Conservation (phyloP, 2,329 filamentous ascomycete species). For the Stagonosporopsis cucurbitacearum region DNA sequence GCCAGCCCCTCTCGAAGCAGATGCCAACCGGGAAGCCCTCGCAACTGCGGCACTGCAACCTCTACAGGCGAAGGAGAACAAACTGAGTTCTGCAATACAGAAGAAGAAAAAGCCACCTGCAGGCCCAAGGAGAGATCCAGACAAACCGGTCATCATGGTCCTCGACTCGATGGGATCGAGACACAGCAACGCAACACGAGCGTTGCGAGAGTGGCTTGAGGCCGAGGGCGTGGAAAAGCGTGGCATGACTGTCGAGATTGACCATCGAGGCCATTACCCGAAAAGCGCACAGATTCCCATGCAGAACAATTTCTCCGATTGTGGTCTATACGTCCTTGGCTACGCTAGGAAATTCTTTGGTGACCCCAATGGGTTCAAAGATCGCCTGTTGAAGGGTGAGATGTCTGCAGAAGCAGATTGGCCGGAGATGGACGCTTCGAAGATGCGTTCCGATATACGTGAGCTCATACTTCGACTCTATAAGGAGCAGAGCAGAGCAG, state of each 20-base stretch:
- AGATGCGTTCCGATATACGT: slow-evolving; percentile 71
- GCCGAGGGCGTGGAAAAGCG: slow-evolving; percentile 73
- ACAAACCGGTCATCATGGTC: slow-evolving; percentile 74
- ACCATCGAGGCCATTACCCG: slow-evolving; percentile 68
- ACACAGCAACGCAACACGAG: slow-evolving; percentile 64
- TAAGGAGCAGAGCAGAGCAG: slow-evolving; percentile 49
- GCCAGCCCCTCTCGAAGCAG: not conserved
- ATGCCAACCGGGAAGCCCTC: not conserved
- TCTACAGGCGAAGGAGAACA: not conserved
- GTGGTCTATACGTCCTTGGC: slow-evolving; percentile 83
- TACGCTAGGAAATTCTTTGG: slow-evolving; percentile 84
- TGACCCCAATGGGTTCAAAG: slow-evolving; percentile 73
- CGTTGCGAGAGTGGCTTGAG: slow-evolving; percentile 77
- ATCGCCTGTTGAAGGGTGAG: slow-evolving; percentile 69
- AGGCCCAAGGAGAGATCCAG: slow-evolving; percentile 40
- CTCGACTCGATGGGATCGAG: slow-evolving; percentile 82
- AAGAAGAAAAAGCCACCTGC: slow-evolving; percentile 30
- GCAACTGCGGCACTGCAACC: not conserved
- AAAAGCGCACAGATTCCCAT: slow-evolving; percentile 69
- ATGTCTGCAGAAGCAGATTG: slow-evolving; percentile 64
- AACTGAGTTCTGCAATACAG: not conserved
- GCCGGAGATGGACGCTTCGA: slow-evolving; percentile 60
- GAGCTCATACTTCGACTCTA: slow-evolving; percentile 69
- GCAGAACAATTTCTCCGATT: slow-evolving; percentile 87
- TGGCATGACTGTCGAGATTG: slow-evolving; percentile 55